phyloP scores from a whole-genome alignment of 1,139 yeast genomes.

The Lodderomyces parapsilosis region DNA sequence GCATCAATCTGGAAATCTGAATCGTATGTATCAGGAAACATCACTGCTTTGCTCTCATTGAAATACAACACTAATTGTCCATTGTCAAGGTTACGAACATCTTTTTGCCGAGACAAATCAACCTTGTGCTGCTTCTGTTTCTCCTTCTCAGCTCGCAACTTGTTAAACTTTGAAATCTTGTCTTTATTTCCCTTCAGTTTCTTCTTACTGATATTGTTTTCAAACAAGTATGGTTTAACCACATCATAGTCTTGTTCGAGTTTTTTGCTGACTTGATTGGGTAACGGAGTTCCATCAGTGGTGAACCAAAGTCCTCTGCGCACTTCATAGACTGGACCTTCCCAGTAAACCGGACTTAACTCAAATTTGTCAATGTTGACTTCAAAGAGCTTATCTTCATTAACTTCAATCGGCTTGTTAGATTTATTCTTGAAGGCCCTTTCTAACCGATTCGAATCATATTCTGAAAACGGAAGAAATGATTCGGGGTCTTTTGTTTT shows the following conservation, averaged over 20 bases:
- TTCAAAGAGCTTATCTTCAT: slow-evolving; percentile 76
- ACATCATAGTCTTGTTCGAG: slow-evolving; percentile 56
- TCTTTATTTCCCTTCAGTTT: slow-evolving; percentile 16
- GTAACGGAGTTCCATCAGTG: slow-evolving; percentile 59
- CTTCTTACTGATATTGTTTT: slow-evolving; percentile 14
- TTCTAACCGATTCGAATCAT: slow-evolving; percentile 66
- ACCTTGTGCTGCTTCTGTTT: slow-evolving; percentile 10
- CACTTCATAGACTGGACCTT: slow-evolving; percentile 81
- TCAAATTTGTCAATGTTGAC: slow-evolving; percentile 59
- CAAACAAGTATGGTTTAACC: slow-evolving; percentile 31
- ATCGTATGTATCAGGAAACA: slow-evolving; percentile 36
- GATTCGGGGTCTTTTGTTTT: slow-evolving; percentile 52
- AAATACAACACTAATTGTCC: slow-evolving; percentile 34
- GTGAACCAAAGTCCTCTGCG: slow-evolving; percentile 86
- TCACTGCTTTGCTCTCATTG: slow-evolving; percentile 33
- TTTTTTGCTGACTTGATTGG: slow-evolving; percentile 48
- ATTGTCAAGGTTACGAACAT: slow-evolving; percentile 29
- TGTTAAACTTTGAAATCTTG: slow-evolving; percentile 23
- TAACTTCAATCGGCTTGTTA: slow-evolving; percentile 52
- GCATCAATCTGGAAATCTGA: slow-evolving; percentile 37
- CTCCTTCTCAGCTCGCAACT: slow-evolving; percentile 12
- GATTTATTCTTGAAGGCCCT: slow-evolving; percentile 6
- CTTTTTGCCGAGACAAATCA: slow-evolving; percentile 25
- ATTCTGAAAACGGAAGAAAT: slow-evolving; percentile 66
- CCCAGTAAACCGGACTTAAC: slow-evolving; percentile 80